Conservation (phyloP, 1,139 yeast species). For the Hansenula lynferdii region DNA sequence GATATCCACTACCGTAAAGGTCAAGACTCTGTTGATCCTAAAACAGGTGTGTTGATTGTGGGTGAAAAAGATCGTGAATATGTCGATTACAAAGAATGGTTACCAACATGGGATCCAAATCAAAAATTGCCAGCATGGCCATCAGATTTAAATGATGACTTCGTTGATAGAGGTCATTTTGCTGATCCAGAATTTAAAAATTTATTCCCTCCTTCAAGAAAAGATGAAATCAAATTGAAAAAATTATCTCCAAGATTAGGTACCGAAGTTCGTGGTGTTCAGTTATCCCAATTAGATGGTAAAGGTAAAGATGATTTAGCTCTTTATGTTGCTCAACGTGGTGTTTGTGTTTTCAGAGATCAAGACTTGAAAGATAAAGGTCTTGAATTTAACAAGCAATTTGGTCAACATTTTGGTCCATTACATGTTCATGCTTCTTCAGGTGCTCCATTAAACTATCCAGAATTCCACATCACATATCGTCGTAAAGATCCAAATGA, state of each 20-base stretch:
- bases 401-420: conserved; percentile 61
- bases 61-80: conserved; percentile 13
- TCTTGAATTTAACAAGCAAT: conserved; percentile 46
- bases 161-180: conserved; percentile 45
- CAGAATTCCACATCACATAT: conserved; percentile 60
- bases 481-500: conserved; percentile 42
- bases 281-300: conserved; percentile 46
- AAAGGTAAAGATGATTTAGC: conserved; percentile 63
- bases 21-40: conserved; percentile 15
- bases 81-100: conserved; percentile 27
- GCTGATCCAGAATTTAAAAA: conserved; percentile 54
- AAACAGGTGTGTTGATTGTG: conserved; percentile 18
- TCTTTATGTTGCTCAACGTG: conserved; percentile 57
- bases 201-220: conserved; percentile 35
- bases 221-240: conserved; percentile 5
- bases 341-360: conserved; percentile 62
- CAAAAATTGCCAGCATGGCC: conserved; percentile 35
- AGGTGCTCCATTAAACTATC: conserved; percentile 55
- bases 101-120: conserved; percentile 47
- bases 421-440: conserved; percentile 73
- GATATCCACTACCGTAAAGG: conserved; percentile 22
- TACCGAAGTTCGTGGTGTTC: conserved; percentile 55
- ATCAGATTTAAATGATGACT: conserved; percentile 37
- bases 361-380: conserved; percentile 60
- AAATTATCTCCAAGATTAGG: conserved; percentile 52